A percentile compares a stretch with the other conserved stretches of the same genome.
Evolutionary conservation across 2,329 filamentous ascomycete genomes (phyloP).

Genomic region (Trichoderma cornu-damae): DNA sequence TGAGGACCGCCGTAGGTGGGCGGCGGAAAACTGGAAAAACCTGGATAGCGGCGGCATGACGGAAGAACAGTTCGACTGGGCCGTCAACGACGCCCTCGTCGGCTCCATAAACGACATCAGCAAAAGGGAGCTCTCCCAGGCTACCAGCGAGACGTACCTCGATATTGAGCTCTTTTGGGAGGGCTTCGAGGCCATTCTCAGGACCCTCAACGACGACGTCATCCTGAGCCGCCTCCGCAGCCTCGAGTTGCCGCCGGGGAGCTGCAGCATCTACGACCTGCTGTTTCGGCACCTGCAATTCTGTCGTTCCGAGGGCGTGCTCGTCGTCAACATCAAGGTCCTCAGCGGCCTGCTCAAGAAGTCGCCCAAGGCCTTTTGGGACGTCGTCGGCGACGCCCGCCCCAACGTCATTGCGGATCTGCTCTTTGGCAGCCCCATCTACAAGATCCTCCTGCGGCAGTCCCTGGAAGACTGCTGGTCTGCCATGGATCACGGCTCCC

Average conservation of each 20-base stretch:
- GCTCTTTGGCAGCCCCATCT: slow-evolving; percentile 67
- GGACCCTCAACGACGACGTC: slow-evolving; percentile 64
- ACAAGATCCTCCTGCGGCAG: slow-evolving; percentile 56
- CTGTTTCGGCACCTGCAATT: slow-evolving; percentile 51
- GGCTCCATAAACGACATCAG: slow-evolving; percentile 60
- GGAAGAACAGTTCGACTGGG: slow-evolving; percentile 78
- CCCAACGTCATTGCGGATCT: slow-evolving; percentile 78
- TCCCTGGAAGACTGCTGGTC: slow-evolving; percentile 47
- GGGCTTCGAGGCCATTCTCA: slow-evolving; percentile 68
- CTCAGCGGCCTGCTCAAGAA: slow-evolving; percentile 68
- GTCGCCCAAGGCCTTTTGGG: slow-evolving; percentile 79
- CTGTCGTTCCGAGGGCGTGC: slow-evolving; percentile 50
- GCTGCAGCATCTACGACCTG: slow-evolving; percentile 61
- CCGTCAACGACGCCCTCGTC: slow-evolving; percentile 68
- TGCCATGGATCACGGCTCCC: slow-evolving; percentile 36
- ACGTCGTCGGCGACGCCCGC: slow-evolving; percentile 74
- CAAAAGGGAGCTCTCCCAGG: slow-evolving; percentile 37
- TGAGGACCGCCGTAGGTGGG: slow-evolving; percentile 47
- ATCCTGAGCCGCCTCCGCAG: slow-evolving; percentile 73
- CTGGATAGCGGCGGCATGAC: slow-evolving; percentile 58
- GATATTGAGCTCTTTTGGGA: slow-evolving; percentile 72
- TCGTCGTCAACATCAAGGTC: slow-evolving; percentile 65
- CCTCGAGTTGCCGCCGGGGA: slow-evolving; percentile 60
- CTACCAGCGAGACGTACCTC: slow-evolving; percentile 34
- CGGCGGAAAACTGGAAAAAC: slow-evolving; percentile 37